Conservation (phyloP, 2,329 filamentous ascomycete species). For the Scedosporium aurantiacum region DNA sequence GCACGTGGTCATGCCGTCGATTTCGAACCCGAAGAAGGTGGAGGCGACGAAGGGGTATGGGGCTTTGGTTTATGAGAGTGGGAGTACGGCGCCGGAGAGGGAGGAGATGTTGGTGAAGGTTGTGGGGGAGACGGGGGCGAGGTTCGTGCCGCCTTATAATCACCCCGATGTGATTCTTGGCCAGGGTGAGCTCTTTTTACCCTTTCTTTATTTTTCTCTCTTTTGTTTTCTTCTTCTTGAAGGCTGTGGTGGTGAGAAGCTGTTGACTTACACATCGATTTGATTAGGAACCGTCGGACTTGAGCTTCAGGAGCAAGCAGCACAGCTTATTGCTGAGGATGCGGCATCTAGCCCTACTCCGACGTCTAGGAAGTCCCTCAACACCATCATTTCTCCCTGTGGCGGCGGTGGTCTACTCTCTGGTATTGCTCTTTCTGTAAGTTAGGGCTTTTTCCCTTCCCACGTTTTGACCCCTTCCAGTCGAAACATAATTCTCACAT, state of each 20-base stretch:
- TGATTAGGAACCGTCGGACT: conserved; percentile 35
- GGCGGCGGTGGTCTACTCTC: conserved; percentile 83
- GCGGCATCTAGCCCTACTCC: conserved; percentile 5
- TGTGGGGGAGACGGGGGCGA: conserved; percentile 59
- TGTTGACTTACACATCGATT: not conserved
- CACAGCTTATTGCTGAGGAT: conserved; percentile 30
- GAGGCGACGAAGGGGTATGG: conserved; percentile 70
- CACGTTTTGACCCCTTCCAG: too few species aligned
- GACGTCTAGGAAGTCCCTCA: conserved; percentile 28
- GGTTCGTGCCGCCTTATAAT: conserved; percentile 81
- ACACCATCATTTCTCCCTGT: conserved; percentile 71
- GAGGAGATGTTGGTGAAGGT: conserved; percentile 66
- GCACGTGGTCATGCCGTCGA: conserved; percentile 86
- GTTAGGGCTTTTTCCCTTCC: not conserved
- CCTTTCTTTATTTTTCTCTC: not conserved
- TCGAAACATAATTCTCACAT: not conserved
- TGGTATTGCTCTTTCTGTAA: conserved; percentile 56
- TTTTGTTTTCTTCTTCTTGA: not conserved
- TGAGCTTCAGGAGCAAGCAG: conserved; percentile 68
- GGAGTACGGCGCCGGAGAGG: conserved; percentile 68
- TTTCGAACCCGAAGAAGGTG: conserved; percentile 77
- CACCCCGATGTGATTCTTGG: conserved; percentile 86
- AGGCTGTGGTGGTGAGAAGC: not conserved
- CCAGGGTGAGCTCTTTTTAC: conserved; percentile 61
- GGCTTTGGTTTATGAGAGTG: conserved; percentile 69